Percentiles rank a stretch among this genome's conserved stretches.
Conservation (phyloP, 306 rosid genomes). For the Abrus pulchellus region DNA sequence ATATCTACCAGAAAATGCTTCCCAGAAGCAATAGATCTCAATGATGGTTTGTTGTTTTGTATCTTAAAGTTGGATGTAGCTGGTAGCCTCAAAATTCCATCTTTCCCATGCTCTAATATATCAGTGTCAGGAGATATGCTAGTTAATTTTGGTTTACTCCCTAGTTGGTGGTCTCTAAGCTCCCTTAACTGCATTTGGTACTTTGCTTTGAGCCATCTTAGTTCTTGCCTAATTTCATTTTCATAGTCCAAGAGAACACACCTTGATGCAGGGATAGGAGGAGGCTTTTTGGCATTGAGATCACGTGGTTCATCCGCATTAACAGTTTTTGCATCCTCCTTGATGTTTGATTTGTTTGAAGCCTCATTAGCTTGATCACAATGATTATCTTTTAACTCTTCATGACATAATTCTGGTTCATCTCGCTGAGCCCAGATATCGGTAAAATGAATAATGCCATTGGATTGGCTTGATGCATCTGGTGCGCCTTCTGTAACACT, state of each 20-base stretch:
- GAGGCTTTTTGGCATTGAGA: slow-evolving; percentile 50
- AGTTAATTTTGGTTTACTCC: slow-evolving; percentile 53
- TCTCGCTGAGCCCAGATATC: slow-evolving; percentile 92
- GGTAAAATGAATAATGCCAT: slow-evolving; percentile 61
- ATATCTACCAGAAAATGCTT: slow-evolving; percentile 50
- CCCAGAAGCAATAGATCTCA: slow-evolving; percentile 43
- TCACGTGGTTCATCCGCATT: slow-evolving; percentile 51
- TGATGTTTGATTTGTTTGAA: slow-evolving; percentile 50
- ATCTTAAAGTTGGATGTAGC: slow-evolving; percentile 46
- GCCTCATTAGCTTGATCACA: slow-evolving; percentile 54
- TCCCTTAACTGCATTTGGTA: slow-evolving; percentile 93
- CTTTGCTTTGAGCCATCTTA: slow-evolving; percentile 98
- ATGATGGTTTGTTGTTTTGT: slow-evolving; percentile 45
- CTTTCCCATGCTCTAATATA: slow-evolving; percentile 51
- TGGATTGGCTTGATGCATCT: slow-evolving; percentile 58
- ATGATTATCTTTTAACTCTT: slow-evolving; percentile 58
- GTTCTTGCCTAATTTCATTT: slow-evolving; percentile 93
- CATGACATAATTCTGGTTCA: slow-evolving; percentile 56
- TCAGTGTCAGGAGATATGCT: slow-evolving; percentile 53
- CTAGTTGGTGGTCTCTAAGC: slow-evolving; percentile 78
- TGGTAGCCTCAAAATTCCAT: slow-evolving; percentile 44
- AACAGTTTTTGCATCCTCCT: slow-evolving; percentile 60
- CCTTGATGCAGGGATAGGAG: slow-evolving; percentile 42
- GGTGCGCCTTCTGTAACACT: slow-evolving; percentile 55
- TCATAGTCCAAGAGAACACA: slow-evolving; percentile 60